phyloP scores from a whole-genome alignment of 2,329 filamentous ascomycete genomes.

The Fusarium xyrophilum region DNA sequence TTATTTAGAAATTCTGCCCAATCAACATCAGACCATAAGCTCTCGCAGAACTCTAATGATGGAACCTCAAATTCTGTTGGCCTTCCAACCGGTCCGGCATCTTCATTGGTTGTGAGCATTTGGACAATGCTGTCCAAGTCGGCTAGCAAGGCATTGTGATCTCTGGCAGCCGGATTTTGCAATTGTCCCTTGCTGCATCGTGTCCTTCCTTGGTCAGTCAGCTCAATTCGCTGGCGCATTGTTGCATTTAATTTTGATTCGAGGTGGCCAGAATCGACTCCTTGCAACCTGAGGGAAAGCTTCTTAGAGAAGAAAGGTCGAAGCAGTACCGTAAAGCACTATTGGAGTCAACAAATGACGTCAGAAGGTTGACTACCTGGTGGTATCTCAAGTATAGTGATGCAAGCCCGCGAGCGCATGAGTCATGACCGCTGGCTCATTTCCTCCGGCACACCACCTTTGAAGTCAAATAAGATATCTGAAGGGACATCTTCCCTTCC shows the following conservation, averaged over 20 bases:
- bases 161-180: not conserved
- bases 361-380: not conserved
- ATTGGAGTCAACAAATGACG: not conserved
- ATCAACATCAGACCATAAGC: not conserved
- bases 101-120: not conserved
- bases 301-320: not conserved
- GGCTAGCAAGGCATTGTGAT: not conserved
- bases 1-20: not conserved
- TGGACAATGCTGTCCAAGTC: not conserved
- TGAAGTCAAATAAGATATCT: not conserved
- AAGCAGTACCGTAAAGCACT: not conserved
- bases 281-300: not conserved
- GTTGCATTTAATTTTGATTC: not conserved
- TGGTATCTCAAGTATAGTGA: not conserved
- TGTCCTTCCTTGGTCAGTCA: not conserved
- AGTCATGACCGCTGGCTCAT: not conserved
- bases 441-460: not conserved
- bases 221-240: not conserved
- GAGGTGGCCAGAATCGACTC: not conserved
- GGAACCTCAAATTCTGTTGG: not conserved
- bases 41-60: not conserved
- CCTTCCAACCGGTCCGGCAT: not conserved
- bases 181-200: not conserved
- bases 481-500: not conserved
- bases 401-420: not conserved